phyloP scores from a whole-genome alignment of 129 eudicot genomes.

The Centella asiatica region DNA sequence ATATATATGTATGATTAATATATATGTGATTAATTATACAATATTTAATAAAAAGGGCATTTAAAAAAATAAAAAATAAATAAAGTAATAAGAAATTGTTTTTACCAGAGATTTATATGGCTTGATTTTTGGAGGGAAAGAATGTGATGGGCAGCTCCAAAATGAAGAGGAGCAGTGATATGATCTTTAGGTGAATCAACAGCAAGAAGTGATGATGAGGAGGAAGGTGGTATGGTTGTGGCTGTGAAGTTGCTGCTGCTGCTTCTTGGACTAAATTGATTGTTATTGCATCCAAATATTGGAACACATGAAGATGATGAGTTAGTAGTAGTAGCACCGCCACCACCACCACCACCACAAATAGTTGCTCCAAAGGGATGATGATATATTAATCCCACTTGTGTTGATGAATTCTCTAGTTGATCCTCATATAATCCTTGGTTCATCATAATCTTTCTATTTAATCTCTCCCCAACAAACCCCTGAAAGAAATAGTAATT shows the following conservation, averaged over 20 bases:
- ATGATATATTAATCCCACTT: constrained; percentile 22
- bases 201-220: neutral
- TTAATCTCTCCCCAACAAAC: no score
- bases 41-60: neutral
- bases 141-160: constrained; percentile 34
- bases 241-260: constrained; percentile 11
- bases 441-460: constrained; percentile 46
- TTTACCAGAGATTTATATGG: constrained; percentile 48
- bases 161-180: constrained; percentile 15
- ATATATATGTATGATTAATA: no score
- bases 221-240: constrained; percentile 7
- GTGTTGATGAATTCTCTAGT: constrained; percentile 28
- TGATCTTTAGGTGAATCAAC: constrained; percentile 25
- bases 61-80: neutral
- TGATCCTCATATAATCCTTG: constrained; percentile 54
- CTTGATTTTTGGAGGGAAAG: constrained; percentile 43
- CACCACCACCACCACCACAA: neutral
- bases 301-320: constrained; percentile 25
- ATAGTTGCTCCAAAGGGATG: constrained; percentile 29
- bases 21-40: neutral
- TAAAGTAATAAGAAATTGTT: neutral
- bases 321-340: neutral
- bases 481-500: no score
- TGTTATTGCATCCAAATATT: constrained; percentile 22
- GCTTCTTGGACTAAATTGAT: constrained; percentile 26